Conservation (phyloP, 2,329 filamentous ascomycete genomes). For the Blastomyces silverae region DNA sequence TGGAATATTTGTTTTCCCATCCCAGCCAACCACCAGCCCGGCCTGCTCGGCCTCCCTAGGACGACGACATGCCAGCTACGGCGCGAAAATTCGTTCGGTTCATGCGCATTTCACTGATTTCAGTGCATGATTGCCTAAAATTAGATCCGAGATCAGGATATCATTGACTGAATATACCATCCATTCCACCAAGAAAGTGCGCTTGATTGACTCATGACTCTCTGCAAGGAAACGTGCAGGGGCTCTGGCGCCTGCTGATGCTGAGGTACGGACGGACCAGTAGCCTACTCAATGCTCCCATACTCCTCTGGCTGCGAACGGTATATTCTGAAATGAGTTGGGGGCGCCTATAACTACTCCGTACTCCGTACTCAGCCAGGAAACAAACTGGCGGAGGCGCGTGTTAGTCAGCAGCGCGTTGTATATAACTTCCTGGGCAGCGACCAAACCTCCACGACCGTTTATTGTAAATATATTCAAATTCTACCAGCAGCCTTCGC, state of each 20-base stretch:
- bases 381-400: not conserved
- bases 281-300: too few species aligned
- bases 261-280: too few species aligned
- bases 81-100: too few species aligned
- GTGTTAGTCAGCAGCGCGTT: constrained; percentile 4
- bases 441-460: not conserved
- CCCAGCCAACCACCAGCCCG: not conserved
- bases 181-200: not conserved
- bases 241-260: not conserved
- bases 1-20: constrained; percentile 1
- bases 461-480: not conserved
- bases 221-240: not conserved
- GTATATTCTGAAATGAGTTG: constrained; percentile 5
- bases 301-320: not conserved
- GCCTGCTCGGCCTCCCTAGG: not conserved
- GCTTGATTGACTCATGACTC: constrained; percentile 2
- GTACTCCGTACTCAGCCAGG: too few species aligned
- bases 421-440: not conserved
- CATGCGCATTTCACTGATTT: too few species aligned
- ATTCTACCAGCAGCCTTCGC: too few species aligned
- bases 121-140: too few species aligned
- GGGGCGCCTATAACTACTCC: not conserved
- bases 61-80: too few species aligned
- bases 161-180: not conserved
- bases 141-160: too few species aligned